Base-by-base conservation (phyloP, 805 yeast genomes). In the Ogataea henricii region DNA sequence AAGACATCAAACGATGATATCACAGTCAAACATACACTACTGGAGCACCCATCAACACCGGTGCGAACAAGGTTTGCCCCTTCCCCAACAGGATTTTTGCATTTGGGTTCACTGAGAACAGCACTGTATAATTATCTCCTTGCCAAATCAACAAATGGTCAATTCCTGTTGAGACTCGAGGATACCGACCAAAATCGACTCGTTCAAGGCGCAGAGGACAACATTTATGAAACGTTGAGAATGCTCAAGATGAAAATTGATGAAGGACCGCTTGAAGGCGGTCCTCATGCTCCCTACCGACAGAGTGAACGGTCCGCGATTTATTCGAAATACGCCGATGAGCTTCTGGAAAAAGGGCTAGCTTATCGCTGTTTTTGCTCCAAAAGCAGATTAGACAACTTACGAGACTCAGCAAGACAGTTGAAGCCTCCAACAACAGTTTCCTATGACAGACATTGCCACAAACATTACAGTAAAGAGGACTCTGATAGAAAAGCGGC, bases 51-150 rank as follows among this genome's bases (percentile, higher is more conserved):
- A 1, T 54, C 48, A 1, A 29, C 50, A 0, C 89, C 94, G 0
- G 95, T 83, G 0, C 68, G 97, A 54, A 88, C 98, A 1, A 70
- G 99, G 54, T 94, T 94, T 67, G 99, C 99, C 0, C 99, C 99
- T 0, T 90, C 97, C 1, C 99, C 99, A 1, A 94, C 99, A 0
- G 99, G 99, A 0, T 80, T 80, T 52, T 72, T 94, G n/a, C 99
- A 94, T 64, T 64, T 94, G 49, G 99, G 99, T 0, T 91, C 97
- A 0, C 63, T 94, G 39, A 71, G 99, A 64, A 94, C 99, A 0
- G 98, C 98, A 0, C 67, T 94, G 16, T 94, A 89, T 68, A 94
- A 94, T 65, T 94, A 83, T 59, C 66, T 94, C 14, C 68, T 88
- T 13, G 98, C 99, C 0, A 81, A 73, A 57, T 74, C 78, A 45